Evolutionary conservation across 1,284 basidiomycete genomes (phyloP).

Genomic region (Ustilago hordei): DNA sequence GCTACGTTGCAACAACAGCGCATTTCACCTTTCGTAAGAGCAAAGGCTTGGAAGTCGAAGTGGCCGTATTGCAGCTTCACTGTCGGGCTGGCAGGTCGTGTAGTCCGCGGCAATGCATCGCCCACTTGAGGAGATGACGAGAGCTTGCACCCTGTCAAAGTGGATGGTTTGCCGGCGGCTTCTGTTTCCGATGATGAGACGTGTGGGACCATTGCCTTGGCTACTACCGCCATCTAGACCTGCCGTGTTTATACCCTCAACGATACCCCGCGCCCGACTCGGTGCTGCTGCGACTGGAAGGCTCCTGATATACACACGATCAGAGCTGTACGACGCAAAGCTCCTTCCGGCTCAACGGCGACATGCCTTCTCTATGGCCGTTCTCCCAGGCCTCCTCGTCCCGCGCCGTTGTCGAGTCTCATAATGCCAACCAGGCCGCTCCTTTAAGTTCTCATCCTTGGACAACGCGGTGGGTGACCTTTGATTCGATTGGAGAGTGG

Average conservation of each 20-base stretch:
- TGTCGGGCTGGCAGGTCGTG: neutral
- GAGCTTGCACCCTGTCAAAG: constrained; percentile 10
- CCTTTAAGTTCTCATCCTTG: neutral
- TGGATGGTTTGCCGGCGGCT: constrained; percentile 5
- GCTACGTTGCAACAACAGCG: neutral
- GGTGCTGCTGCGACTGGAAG: neutral
- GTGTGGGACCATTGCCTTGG: neutral
- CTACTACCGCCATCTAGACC: neutral
- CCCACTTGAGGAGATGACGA: neutral
- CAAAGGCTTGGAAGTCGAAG: neutral
- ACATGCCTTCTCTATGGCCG: constrained; percentile 15
- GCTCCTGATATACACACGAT: constrained; percentile 3
- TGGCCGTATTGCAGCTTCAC: neutral
- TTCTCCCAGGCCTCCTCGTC: constrained; percentile 7
- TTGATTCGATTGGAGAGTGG: too few species aligned
- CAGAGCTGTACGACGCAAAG: neutral
- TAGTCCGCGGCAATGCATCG: constrained; percentile 7
- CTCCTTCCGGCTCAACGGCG: neutral
- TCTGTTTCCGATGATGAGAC: neutral
- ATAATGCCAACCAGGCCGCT: neutral
- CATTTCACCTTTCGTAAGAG: neutral
- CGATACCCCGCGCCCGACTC: neutral
- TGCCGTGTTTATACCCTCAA: neutral
- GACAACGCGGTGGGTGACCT: too few species aligned
- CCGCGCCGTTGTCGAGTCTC: neutral